Percentiles rank a stretch among this genome's conserved stretches.
Evolutionary conservation across 139 green algal species (phyloP).

Genomic region (Chlorella ohadii): DNA sequence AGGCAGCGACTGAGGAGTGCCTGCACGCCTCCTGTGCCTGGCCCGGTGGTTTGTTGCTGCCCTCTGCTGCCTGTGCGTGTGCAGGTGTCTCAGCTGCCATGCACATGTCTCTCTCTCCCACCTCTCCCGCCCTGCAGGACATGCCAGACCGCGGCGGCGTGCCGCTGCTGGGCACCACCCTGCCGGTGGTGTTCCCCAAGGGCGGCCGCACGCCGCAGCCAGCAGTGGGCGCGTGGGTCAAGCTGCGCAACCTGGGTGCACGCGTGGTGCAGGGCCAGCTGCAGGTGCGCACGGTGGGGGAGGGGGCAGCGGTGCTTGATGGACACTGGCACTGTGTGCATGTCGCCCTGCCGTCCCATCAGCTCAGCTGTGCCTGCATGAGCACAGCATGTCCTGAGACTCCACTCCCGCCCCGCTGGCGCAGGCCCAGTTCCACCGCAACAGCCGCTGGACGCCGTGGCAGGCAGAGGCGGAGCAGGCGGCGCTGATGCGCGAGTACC

Average conservation of each 20-base stretch:
- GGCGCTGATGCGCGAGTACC: constrained; percentile 17
- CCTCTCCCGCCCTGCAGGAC: background rate
- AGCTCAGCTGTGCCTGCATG: background rate
- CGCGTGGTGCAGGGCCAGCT: constrained; percentile 49
- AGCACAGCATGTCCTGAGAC: too few species aligned
- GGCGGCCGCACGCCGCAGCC: background rate
- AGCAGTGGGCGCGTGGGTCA: constrained; percentile 43
- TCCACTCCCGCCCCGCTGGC: too few species aligned
- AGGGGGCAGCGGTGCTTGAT: too few species aligned
- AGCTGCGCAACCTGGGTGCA: constrained; percentile 52
- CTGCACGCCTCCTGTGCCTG: too few species aligned
- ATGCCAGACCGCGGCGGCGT: background rate
- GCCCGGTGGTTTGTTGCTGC: too few species aligned
- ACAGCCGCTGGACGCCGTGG: constrained; percentile 40
- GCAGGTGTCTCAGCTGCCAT: too few species aligned
- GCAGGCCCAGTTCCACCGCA: constrained; percentile 28
- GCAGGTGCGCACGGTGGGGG: constrained; percentile 12
- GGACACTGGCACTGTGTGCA: too few species aligned
- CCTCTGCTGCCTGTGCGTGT: too few species aligned
- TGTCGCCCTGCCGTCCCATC: background rate
- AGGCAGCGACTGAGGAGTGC: too few species aligned
- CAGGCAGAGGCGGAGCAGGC: constrained; percentile 19
- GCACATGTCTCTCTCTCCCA: too few species aligned
- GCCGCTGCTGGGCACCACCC: constrained; percentile 44
- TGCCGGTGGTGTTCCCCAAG: constrained; percentile 46